Evolutionary conservation across 202 grass and related monocot genomes (phyloP).

Genomic region (Saccharum hybrid): DNA sequence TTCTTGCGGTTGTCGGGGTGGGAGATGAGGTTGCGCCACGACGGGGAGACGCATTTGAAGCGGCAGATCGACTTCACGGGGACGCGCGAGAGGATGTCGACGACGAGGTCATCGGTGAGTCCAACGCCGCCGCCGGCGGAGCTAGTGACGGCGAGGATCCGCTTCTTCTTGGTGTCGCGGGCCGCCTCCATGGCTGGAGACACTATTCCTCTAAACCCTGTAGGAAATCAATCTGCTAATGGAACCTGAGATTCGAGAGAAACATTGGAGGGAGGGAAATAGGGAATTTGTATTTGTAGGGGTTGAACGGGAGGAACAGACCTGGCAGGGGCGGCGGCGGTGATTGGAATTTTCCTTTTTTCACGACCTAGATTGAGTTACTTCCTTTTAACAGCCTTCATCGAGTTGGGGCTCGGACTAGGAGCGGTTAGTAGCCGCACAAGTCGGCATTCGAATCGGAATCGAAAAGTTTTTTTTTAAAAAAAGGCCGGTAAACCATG

Average conservation of each 20-base stretch:
- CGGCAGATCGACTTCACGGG: constrained; percentile 37
- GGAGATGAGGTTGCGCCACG: constrained; percentile 40
- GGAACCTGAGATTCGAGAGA: not conserved
- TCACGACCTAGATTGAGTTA: too few species aligned
- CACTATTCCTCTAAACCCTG: not conserved
- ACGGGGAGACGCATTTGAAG: constrained; percentile 45
- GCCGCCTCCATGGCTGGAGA: not conserved
- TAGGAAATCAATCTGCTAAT: not conserved
- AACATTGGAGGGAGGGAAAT: not conserved
- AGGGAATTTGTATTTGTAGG: not conserved
- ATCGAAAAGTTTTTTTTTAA: too few species aligned
- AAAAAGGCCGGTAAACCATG: too few species aligned
- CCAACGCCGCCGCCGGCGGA: not conserved
- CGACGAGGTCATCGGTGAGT: constrained; percentile 29
- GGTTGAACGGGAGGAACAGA: not conserved
- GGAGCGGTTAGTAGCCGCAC: too few species aligned
- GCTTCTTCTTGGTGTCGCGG: not conserved
- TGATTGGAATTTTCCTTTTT: not conserved
- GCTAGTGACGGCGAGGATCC: not conserved
- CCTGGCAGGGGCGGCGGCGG: too few species aligned
- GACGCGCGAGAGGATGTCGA: constrained; percentile 18
- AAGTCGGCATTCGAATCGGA: too few species aligned
- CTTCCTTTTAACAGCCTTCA: too few species aligned
- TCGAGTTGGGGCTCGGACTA: too few species aligned
- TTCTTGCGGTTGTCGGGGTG: constrained; percentile 25